A percentile compares a stretch with the other conserved stretches of the same genome.
Conservation (phyloP, 2,329 filamentous ascomycete genomes). For the Thelonectria rubi region DNA sequence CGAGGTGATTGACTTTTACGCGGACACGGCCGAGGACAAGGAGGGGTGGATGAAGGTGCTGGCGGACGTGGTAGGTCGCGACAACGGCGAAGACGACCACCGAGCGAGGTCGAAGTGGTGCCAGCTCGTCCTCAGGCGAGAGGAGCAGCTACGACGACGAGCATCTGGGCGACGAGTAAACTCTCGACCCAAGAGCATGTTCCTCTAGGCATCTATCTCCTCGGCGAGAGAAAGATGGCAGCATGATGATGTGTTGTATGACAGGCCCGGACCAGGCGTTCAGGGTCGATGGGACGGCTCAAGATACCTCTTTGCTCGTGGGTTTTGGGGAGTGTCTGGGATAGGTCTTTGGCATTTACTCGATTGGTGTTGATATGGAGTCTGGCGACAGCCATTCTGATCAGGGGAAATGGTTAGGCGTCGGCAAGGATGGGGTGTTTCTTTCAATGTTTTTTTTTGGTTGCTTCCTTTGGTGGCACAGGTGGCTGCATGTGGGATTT, state of each 20-base stretch:
- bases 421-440: slow-evolving; percentile 37
- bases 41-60: slow-evolving; percentile 95
- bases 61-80: slow-evolving; percentile 72
- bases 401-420: slow-evolving; percentile 37
- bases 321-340: slow-evolving; percentile 31
- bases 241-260: slow-evolving; percentile 29
- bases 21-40: slow-evolving; percentile 86
- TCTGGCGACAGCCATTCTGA: slow-evolving; percentile 36
- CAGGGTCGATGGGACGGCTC: slow-evolving; percentile 33
- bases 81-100: slow-evolving; percentile 58
- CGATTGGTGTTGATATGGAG: slow-evolving; percentile 40
- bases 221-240: slow-evolving; percentile 35
- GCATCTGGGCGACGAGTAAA: slow-evolving; percentile 62
- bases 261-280: slow-evolving; percentile 43
- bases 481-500: slow-evolving; percentile 38
- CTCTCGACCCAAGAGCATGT: slow-evolving; percentile 67
- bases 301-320: slow-evolving; percentile 39
- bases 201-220: slow-evolving; percentile 49
- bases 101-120: slow-evolving; percentile 70
- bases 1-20: slow-evolving; percentile 98
- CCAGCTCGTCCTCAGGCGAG: slow-evolving; percentile 71
- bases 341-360: slow-evolving; percentile 29
- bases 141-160: slow-evolving; percentile 66
- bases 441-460: slow-evolving; percentile 27
- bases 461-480: slow-evolving; percentile 29